A percentile compares a stretch with the other conserved stretches of the same genome.
Conservation (phyloP, 768 basidiomycete genomes). For the Mycena latifolia region DNA sequence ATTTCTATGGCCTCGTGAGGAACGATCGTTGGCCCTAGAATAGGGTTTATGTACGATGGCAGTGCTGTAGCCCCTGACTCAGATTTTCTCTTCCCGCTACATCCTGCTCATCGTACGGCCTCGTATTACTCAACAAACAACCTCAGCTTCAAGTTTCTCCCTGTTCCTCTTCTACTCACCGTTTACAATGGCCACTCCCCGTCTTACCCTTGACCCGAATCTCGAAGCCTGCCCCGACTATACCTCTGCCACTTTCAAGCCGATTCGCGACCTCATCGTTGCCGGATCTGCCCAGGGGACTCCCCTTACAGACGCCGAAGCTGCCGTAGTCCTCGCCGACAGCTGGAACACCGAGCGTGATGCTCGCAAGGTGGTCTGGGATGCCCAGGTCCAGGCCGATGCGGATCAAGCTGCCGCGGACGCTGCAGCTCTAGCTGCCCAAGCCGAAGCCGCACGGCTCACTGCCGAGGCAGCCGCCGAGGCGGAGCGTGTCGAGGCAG, state of each 20-base stretch:
- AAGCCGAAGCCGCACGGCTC: neutral
- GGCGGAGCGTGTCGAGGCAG: neutral
- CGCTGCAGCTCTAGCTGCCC: neutral
- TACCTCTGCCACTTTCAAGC: neutral
- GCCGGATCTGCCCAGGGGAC: neutral
- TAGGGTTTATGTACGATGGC: neutral
- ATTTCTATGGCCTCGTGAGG: neutral
- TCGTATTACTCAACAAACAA: too few species aligned
- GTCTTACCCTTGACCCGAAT: neutral
- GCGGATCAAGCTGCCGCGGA: constrained; percentile 3
- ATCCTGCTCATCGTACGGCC: too few species aligned
- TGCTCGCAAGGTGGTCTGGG: neutral
- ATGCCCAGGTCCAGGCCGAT: constrained; percentile 8
- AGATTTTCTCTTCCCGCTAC: neutral
- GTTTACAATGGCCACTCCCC: neutral
- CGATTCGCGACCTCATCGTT: neutral
- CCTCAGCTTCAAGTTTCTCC: too few species aligned
- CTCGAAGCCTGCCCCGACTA: neutral
- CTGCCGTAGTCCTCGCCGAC: neutral
- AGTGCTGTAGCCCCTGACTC: neutral
- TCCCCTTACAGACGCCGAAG: neutral
- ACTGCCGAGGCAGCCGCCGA: neutral
- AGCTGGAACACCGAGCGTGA: neutral
- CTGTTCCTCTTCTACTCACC: too few species aligned
- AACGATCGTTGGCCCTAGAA: neutral